phyloP scores from a whole-genome alignment of 495 filamentous ascomycete genomes.

The Lineolata rhizophorae region DNA sequence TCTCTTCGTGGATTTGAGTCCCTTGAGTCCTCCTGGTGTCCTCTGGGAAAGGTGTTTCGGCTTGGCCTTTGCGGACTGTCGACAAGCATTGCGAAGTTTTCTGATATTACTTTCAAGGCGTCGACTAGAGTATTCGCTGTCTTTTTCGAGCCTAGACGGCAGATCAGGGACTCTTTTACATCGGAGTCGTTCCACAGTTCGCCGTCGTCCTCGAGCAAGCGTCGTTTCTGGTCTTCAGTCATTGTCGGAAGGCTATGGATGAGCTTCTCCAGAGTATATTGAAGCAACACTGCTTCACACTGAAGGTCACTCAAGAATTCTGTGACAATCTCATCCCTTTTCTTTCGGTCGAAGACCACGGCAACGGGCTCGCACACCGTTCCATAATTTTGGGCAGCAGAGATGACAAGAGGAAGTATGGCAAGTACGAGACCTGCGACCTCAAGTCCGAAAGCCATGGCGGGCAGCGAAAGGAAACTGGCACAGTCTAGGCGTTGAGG shows the following conservation, averaged over 20 bases:
- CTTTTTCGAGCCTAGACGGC: neutral
- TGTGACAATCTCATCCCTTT: neutral
- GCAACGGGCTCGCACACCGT: too few species aligned
- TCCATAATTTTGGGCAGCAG: conserved; percentile 2
- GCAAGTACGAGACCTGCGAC: conserved; percentile 1
- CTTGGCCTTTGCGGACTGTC: too few species aligned
- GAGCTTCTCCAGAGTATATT: neutral
- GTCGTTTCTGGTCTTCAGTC: too few species aligned
- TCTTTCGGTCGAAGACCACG: too few species aligned
- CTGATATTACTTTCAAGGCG: neutral
- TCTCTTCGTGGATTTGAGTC: neutral
- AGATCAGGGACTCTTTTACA: too few species aligned
- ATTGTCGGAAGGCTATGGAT: neutral
- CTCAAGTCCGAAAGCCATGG: conserved; percentile 1
- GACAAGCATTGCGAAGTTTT: too few species aligned
- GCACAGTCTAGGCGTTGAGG: neutral
- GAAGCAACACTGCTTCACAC: neutral
- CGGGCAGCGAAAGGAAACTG: too few species aligned
- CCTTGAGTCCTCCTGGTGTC: neutral
- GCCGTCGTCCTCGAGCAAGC: too few species aligned
- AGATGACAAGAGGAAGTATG: conserved; percentile 1
- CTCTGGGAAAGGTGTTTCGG: too few species aligned
- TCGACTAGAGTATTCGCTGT: neutral
- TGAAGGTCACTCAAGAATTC: conserved; percentile 1
- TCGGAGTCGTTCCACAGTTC: too few species aligned